Evolutionary conservation across 495 filamentous ascomycete genomes (phyloP), one percentile per base, ranked within the genome.

Genomic region (Oleoguttula mirabilis): DNA sequence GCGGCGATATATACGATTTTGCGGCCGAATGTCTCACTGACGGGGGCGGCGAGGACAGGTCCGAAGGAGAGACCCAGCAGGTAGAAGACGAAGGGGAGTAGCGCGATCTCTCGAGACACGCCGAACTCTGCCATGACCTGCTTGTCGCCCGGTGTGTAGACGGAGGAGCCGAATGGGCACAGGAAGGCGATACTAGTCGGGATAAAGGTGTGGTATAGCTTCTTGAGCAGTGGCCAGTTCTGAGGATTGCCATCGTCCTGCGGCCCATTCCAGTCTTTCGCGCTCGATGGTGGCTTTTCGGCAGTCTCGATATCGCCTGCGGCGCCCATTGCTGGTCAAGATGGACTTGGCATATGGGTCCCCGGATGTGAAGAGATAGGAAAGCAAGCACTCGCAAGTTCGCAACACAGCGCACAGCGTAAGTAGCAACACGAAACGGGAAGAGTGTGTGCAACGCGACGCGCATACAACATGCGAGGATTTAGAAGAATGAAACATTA

Each of bases 241-340:
- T 43, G 36, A 14, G 65, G 63, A 39, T 68, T 64, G 14, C 52
- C 60, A 7, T 56, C 60, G 45, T 68, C 65, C 39, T 58, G 22
- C 4, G 52, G 47, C 3, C 54, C 52, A 19, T 41, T 50, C 62
- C 62, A 65, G 49, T 65, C 59, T 39, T 44, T 42, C 2, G 46
- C 50, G n/a, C n/a, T n/a, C n/a, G n/a, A n/a, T n/a, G n/a, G n/a
- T n/a, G n/a, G n/a, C n/a, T n/a, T n/a, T n/a, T n/a, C n/a, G n/a
- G n/a, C n/a, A n/a, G n/a, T n/a, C n/a, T n/a, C n/a, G n/a, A n/a
- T n/a, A n/a, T n/a, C n/a, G n/a, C n/a, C n/a, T n/a, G n/a, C n/a
- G n/a, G n/a, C n/a, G n/a, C n/a, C n/a, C n/a, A n/a, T n/a, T n/a
- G n/a, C n/a, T n/a, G n/a, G n/a, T n/a, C n/a, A n/a, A n/a, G n/a